phyloP scores from a whole-genome alignment of 345 rosid genomes.

The Clarkia xantiana region DNA sequence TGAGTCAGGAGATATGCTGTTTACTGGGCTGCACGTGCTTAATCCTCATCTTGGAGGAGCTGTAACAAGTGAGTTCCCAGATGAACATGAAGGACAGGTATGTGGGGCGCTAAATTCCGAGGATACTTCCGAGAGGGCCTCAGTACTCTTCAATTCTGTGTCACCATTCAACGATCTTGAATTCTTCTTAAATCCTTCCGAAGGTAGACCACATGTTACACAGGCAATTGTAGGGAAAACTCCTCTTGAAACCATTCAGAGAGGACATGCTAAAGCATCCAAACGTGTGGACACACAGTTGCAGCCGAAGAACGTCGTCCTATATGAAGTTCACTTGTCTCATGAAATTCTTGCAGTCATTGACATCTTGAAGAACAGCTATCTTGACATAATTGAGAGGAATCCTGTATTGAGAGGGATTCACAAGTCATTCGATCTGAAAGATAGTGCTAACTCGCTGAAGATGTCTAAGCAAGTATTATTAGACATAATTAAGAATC shows the following conservation, averaged over 20 bases:
- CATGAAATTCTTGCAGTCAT: conserved; percentile 26
- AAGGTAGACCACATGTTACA: conserved; percentile 27
- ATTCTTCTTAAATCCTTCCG: conserved; percentile 74
- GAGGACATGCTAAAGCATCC: conserved; percentile 17
- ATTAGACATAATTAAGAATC: conserved; percentile 30
- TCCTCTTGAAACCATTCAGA: conserved; percentile 14
- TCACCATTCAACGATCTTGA: conserved; percentile 64
- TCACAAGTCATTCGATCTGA: conserved; percentile 14
- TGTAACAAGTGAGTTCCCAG: conserved; percentile 17
- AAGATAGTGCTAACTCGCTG: conserved; percentile 25
- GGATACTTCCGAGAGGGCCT: conserved; percentile 27
- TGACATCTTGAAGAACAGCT: conserved; percentile 31
- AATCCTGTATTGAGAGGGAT: conserved; percentile 20
- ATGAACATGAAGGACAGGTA: conserved; percentile 17
- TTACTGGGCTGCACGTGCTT: conserved; percentile 14
- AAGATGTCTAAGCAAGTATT: conserved; percentile 38
- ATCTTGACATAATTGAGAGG: conserved; percentile 31
- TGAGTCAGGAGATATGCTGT: conserved; percentile 24
- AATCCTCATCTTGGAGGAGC: conserved; percentile 13
- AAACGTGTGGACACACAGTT: conserved; percentile 12
- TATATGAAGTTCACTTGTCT: conserved; percentile 29
- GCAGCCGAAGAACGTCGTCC: conserved; percentile 21
- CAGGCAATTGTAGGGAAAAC: conserved; percentile 15
- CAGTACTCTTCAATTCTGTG: conserved; percentile 44
- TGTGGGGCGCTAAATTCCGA: conserved; percentile 17